phyloP scores from a whole-genome alignment of 2,329 filamentous ascomycete genomes.

The Aspergillus fumigatus region DNA sequence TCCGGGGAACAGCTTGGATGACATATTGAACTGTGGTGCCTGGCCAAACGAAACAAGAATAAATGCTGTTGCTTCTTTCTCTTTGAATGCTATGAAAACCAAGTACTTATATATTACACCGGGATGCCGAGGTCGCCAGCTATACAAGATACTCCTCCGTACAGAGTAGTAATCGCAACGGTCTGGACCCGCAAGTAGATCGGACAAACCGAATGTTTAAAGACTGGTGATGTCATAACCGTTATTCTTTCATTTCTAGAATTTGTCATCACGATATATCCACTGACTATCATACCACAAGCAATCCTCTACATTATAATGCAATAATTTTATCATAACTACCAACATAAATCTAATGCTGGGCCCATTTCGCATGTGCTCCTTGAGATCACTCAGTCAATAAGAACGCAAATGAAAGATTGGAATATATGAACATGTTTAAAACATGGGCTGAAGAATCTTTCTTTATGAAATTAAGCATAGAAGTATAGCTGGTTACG shows the following conservation, averaged over 20 bases:
- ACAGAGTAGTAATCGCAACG: background rate
- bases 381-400: too few species aligned
- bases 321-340: too few species aligned
- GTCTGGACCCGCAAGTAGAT: background rate
- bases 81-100: background rate
- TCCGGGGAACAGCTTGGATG: constrained; percentile 54
- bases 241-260: background rate
- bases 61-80: background rate
- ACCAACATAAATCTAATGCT: too few species aligned
- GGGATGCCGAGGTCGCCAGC: background rate
- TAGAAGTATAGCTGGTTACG: background rate
- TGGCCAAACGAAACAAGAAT: background rate
- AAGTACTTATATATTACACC: background rate
- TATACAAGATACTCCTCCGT: background rate
- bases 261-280: background rate
- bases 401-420: too few species aligned
- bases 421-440: too few species aligned
- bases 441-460: too few species aligned
- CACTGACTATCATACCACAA: too few species aligned
- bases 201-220: too few species aligned
- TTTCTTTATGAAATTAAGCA: too few species aligned
- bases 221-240: background rate
- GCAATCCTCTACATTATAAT: too few species aligned
- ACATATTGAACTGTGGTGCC: constrained; percentile 4
- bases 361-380: too few species aligned